Conservation (phyloP, 2,329 filamentous ascomycete species). For the Fusarium buharicum region DNA sequence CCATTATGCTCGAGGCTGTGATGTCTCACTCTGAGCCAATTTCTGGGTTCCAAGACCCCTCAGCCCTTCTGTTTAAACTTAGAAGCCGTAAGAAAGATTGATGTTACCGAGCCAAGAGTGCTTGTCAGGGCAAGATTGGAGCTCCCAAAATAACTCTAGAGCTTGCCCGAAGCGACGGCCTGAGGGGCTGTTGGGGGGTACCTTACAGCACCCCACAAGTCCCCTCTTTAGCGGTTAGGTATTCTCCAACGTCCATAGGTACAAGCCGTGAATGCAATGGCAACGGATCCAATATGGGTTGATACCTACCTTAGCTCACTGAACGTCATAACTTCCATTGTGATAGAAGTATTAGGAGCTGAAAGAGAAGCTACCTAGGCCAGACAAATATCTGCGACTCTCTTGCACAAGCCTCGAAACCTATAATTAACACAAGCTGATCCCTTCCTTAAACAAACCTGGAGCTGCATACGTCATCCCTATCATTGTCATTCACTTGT, state of each 20-base stretch:
- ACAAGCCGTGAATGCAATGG: background rate
- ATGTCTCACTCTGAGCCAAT: background rate
- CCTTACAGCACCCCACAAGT: constrained; percentile 29
- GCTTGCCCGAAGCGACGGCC: background rate
- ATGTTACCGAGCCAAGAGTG: too few relatives aligned
- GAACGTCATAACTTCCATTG: background rate
- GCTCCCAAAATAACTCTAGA: constrained; percentile 9
- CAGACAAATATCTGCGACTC: background rate
- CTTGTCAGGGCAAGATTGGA: too few relatives aligned
- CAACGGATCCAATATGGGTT: background rate
- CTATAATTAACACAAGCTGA: constrained; percentile 14
- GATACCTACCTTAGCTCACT: background rate
- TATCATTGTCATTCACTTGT: constrained; percentile 11
- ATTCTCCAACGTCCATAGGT: constrained; percentile 3
- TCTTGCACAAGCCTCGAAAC: background rate
- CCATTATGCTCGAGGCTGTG: background rate
- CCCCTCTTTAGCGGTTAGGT: constrained; percentile 16
- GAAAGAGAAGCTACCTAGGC: background rate
- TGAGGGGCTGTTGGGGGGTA: background rate
- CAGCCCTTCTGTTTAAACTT: too few relatives aligned
- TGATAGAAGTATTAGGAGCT: background rate
- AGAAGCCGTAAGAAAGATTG: too few relatives aligned
- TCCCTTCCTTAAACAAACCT: constrained; percentile 19
- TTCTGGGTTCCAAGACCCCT: background rate
- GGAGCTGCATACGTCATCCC: constrained; percentile 37